These are phyloP conservation scores for Xylaria curta DNA, from an alignment of 495 filamentous ascomycete species.

Conservation along the genomic window DNA sequence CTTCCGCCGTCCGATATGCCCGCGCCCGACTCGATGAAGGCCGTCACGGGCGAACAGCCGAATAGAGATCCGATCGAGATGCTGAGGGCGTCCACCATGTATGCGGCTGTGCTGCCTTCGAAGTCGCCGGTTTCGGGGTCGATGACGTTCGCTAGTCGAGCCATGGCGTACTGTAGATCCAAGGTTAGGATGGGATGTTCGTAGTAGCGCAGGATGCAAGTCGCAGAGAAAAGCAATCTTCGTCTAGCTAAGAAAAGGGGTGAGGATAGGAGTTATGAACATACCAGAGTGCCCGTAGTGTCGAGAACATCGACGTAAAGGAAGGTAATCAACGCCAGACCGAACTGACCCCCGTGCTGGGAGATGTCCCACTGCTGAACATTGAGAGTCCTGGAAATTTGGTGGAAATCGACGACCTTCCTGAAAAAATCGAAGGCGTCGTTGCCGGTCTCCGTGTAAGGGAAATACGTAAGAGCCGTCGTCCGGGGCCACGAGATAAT, in stretches of 20 bases:
- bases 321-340: slow-evolving; percentile 80
- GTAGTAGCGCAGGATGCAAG: neutral
- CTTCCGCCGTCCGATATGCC: slow-evolving; percentile 84
- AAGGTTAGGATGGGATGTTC: slow-evolving; percentile 22
- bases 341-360: slow-evolving; percentile 69
- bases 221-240: neutral
- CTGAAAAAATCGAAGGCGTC: slow-evolving; percentile 81
- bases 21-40: slow-evolving; percentile 82
- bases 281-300: slow-evolving; percentile 69
- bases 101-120: slow-evolving; percentile 77
- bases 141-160: slow-evolving; percentile 74
- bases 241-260: neutral
- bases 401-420: slow-evolving; percentile 79
- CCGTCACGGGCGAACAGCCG: slow-evolving; percentile 77
- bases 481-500: slow-evolving; percentile 83
- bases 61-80: slow-evolving; percentile 80
- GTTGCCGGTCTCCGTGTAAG: slow-evolving; percentile 68
- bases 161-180: slow-evolving; percentile 70
- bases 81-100: slow-evolving; percentile 76
- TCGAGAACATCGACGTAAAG: slow-evolving; percentile 86
- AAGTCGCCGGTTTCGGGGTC: slow-evolving; percentile 78
- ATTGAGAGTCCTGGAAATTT: slow-evolving; percentile 67
- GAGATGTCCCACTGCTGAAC: slow-evolving; percentile 73
- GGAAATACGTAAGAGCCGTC: slow-evolving; percentile 78
- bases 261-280: neutral